Conservation (phyloP, 345 rosid genomes). For the Pistacia atlantica region DNA sequence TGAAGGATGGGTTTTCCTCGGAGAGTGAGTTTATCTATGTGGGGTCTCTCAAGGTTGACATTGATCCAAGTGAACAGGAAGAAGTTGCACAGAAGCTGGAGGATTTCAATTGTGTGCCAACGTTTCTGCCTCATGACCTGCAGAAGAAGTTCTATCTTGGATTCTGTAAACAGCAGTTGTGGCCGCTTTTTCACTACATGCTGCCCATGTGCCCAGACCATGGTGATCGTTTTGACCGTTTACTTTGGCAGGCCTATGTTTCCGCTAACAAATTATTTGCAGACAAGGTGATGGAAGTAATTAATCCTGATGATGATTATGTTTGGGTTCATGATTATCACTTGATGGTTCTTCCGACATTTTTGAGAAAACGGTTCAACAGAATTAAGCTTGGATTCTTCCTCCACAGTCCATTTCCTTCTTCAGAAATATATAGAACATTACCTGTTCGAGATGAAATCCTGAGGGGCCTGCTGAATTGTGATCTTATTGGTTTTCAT, state of each 20-base stretch:
- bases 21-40: conserved; percentile 70
- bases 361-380: conserved; percentile 69
- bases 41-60: conserved; percentile 68
- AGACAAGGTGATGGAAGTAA: conserved; percentile 81
- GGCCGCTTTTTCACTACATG: conserved; percentile 91
- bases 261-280: conserved; percentile 80
- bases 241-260: conserved; percentile 77
- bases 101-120: conserved; percentile 73
- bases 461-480: conserved; percentile 67
- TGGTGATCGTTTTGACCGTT: conserved; percentile 73
- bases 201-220: conserved; percentile 83
- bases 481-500: conserved; percentile 80
- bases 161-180: conserved; percentile 75
- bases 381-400: conserved; percentile 78
- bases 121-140: conserved; percentile 62
- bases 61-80: conserved; percentile 60
- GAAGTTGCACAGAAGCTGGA: conserved; percentile 59
- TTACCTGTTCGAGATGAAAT: conserved; percentile 72
- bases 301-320: conserved; percentile 74
- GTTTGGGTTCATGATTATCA: conserved; percentile 88
- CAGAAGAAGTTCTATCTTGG: conserved; percentile 71
- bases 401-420: conserved; percentile 84
- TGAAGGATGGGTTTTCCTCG: conserved; percentile 64
- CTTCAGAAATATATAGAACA: conserved; percentile 79
- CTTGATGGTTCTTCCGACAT: conserved; percentile 82